Percentiles rank a stretch among this genome's conserved stretches.
phyloP scores from a whole-genome alignment of 2,329 filamentous ascomycete species.

The Clathrospora elynae region DNA sequence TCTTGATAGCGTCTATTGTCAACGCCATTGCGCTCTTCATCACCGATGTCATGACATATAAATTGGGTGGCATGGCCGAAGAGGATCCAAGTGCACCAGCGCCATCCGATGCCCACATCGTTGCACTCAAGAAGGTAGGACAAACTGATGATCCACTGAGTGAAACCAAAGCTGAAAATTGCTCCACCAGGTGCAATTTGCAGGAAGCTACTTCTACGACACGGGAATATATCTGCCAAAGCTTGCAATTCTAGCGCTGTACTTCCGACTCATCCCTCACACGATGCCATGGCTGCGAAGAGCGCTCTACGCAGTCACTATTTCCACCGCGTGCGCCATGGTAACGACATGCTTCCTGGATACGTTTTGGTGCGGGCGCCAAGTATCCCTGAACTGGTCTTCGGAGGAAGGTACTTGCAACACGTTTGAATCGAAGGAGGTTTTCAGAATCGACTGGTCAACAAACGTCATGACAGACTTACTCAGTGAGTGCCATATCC shows the following conservation, averaged over 20 bases:
- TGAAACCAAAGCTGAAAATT: background rate
- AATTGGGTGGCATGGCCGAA: constrained; percentile 26
- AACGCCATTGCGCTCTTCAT: constrained; percentile 24
- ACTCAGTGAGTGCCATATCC: constrained; percentile 11
- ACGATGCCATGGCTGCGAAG: constrained; percentile 26
- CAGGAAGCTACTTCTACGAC: constrained; percentile 27
- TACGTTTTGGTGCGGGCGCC: constrained; percentile 26
- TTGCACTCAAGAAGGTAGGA: constrained; percentile 26
- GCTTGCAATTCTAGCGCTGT: constrained; percentile 22
- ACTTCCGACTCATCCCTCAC: constrained; percentile 22
- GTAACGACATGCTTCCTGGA: constrained; percentile 22
- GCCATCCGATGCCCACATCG: constrained; percentile 7
- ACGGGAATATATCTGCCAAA: constrained; percentile 28
- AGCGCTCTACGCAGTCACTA: constrained; percentile 12
- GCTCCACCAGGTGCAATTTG: constrained; percentile 20
- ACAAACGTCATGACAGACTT: constrained; percentile 21
- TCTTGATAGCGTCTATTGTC: constrained; percentile 23
- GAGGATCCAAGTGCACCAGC: constrained; percentile 15
- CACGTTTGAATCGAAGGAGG: constrained; percentile 26
- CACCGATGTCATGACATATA: constrained; percentile 28
- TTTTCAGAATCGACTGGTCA: constrained; percentile 25
- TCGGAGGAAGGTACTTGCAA: constrained; percentile 20
- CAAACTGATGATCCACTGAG: rapidly evolving
- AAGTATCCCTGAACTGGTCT: constrained; percentile 30
- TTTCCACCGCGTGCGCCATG: constrained; percentile 20